phyloP scores from a whole-genome alignment of 2,329 filamentous ascomycete genomes.

The Sclerotinia trifoliorum region DNA sequence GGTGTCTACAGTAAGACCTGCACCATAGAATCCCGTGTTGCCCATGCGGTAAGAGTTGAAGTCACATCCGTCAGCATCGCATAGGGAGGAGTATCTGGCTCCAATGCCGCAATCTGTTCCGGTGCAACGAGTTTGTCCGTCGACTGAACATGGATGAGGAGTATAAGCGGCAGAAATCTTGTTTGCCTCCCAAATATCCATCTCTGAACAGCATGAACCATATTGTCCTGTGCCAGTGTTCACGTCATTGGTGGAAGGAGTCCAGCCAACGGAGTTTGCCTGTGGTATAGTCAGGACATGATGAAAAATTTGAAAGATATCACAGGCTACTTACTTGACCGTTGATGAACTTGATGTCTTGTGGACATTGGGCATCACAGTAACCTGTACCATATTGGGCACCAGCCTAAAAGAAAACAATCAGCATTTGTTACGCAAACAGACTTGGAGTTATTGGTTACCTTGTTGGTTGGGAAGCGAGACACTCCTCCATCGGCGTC shows the following conservation, averaged over 20 bases:
- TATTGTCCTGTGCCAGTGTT: conserved; percentile 54
- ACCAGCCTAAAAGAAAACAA: conserved; percentile 45
- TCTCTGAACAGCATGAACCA: conserved; percentile 65
- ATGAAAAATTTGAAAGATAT: conserved; percentile 2
- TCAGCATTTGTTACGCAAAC: neutral
- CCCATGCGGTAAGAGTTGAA: conserved; percentile 62
- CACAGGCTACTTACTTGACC: conserved; percentile 44
- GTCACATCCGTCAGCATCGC: conserved; percentile 62
- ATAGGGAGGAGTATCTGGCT: conserved; percentile 53
- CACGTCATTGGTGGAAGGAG: conserved; percentile 47
- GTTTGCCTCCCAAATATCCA: conserved; percentile 69
- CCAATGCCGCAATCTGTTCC: conserved; percentile 47
- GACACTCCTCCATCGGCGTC: conserved; percentile 58
- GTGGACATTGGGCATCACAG: conserved; percentile 29
- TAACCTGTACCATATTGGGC: conserved; percentile 43
- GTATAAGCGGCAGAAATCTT: conserved; percentile 57
- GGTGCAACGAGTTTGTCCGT: conserved; percentile 47
- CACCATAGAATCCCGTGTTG: conserved; percentile 55
- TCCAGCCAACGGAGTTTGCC: conserved; percentile 57
- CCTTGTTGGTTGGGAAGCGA: conserved; percentile 51
- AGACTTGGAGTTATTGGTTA: neutral
- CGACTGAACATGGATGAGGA: conserved; percentile 55
- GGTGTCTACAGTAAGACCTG: conserved; percentile 52
- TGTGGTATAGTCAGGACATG: conserved; percentile 31
- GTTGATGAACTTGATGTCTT: conserved; percentile 50